Conservation (phyloP, 139 green algal genomes). For the Micromonas commoda region DNA sequence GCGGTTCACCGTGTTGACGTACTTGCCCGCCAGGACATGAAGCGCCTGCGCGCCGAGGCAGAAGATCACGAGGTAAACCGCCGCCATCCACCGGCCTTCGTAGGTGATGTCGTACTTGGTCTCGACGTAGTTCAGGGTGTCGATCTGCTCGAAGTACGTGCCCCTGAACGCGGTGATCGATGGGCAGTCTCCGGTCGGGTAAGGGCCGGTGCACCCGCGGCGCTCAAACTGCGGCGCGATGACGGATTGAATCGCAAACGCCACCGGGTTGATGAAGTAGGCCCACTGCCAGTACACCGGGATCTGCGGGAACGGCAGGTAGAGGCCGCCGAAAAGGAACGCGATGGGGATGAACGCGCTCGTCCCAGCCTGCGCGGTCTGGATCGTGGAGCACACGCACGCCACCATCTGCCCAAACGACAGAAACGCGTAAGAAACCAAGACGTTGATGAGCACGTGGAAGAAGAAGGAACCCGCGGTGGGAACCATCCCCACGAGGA, state of each 20-base stretch:
- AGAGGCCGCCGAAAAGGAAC: constrained; percentile 19
- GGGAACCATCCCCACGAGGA: not conserved
- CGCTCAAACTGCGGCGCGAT: constrained; percentile 18
- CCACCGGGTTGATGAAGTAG: constrained; percentile 21
- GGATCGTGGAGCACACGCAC: constrained; percentile 7
- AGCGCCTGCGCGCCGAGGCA: not conserved
- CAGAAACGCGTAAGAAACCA: not conserved
- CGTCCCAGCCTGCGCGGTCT: constrained; percentile 10
- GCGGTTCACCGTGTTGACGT: not conserved
- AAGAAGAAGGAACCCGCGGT: constrained; percentile 8
- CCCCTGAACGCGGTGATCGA: constrained; percentile 10
- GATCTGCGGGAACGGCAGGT: constrained; percentile 16
- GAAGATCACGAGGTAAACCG: constrained; percentile 2
- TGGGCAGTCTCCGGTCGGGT: constrained; percentile 2
- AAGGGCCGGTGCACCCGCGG: constrained; percentile 5
- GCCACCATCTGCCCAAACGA: not conserved
- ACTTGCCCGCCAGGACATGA: not conserved
- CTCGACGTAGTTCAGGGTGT: constrained; percentile 17
- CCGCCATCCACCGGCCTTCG: not conserved
- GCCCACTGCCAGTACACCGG: constrained; percentile 23
- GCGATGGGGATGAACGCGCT: constrained; percentile 11
- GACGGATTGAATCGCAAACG: constrained; percentile 13
- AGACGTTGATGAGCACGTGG: constrained; percentile 10
- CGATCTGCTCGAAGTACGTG: constrained; percentile 10
- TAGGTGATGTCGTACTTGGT: constrained; percentile 12